Percentiles rank a stretch among this genome's conserved stretches.
phyloP scores from a whole-genome alignment of 495 filamentous ascomycete species.

The Penicillium paxilli region DNA sequence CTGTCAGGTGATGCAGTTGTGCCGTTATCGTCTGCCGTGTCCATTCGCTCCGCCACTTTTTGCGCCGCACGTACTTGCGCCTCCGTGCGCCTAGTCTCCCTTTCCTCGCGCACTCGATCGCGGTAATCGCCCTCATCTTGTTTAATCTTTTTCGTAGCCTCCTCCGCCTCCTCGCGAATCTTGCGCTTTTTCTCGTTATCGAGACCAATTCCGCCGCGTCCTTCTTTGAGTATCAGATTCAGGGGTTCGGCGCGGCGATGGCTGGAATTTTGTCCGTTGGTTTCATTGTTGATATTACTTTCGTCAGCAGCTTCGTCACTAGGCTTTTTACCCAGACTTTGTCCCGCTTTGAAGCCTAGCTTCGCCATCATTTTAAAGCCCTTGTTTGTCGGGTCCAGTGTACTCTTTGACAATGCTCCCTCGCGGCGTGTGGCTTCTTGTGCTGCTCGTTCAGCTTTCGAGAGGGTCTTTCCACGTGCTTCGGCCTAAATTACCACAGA shows the following conservation, averaged over 20 bases:
- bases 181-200: conserved; percentile 82
- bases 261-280: background rate
- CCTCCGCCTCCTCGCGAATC: conserved; percentile 63
- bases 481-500: conserved; percentile 31
- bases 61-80: conserved; percentile 70
- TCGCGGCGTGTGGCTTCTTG: conserved; percentile 72
- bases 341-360: conserved; percentile 80
- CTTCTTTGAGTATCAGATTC: conserved; percentile 69
- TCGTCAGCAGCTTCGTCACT: background rate
- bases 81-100: conserved; percentile 69
- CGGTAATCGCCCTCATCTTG: conserved; percentile 73
- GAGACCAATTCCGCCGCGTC: conserved; percentile 81
- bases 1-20: background rate
- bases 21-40: conserved; percentile 43
- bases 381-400: conserved; percentile 67
- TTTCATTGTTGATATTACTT: conserved; percentile 31
- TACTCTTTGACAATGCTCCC: conserved; percentile 67
- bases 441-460: conserved; percentile 78
- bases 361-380: conserved; percentile 96
- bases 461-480: conserved; percentile 49
- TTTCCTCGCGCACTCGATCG: conserved; percentile 68
- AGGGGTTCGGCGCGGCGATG: conserved; percentile 60
- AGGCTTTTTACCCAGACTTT: conserved; percentile 57
- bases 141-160: conserved; percentile 62
- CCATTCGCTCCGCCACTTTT: conserved; percentile 77